These are phyloP conservation scores for Tripterygium wilfordii DNA, from an alignment of 177 flowering plant genomes.

Conservation along the genomic window DNA sequence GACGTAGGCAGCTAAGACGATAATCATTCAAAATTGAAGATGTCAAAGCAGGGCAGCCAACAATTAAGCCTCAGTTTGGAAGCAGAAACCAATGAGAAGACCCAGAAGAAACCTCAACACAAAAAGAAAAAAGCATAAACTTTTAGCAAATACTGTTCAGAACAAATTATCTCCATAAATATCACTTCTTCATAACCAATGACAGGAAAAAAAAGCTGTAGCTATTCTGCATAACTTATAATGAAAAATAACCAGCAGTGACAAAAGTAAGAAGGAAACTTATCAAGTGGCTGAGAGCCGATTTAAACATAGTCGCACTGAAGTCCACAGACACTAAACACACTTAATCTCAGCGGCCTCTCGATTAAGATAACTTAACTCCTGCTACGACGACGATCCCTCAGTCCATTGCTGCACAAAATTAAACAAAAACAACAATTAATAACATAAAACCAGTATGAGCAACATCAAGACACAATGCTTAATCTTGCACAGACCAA, in stretches of 20 bases:
- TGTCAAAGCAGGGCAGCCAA: constrained; percentile 36
- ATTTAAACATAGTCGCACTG: constrained; percentile 35
- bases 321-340: constrained; percentile 34
- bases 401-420: constrained; percentile 49
- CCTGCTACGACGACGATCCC: constrained; percentile 73
- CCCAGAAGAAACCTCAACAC: constrained; percentile 73
- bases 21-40: constrained; percentile 44
- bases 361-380: constrained; percentile 30
- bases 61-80: constrained; percentile 45
- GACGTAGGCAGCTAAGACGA: constrained; percentile 38
- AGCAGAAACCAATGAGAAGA: constrained; percentile 61
- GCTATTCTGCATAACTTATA: constrained; percentile 8
- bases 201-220: constrained; percentile 7
- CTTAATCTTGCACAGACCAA: neutral
- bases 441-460: neutral
- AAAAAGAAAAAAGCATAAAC: constrained; percentile 35
- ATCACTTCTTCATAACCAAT: neutral
- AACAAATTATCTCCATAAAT: constrained; percentile 1
- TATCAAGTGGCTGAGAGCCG: constrained; percentile 57
- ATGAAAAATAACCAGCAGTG: constrained; percentile 17
- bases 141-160: constrained; percentile 20
- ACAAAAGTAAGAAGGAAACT: constrained; percentile 40
- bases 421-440: neutral
- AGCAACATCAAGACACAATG: neutral
- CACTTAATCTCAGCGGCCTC: constrained; percentile 19